Base-by-base conservation (phyloP, 108 stramenopile genomes). In the Conticribra weissflogii region DNA sequence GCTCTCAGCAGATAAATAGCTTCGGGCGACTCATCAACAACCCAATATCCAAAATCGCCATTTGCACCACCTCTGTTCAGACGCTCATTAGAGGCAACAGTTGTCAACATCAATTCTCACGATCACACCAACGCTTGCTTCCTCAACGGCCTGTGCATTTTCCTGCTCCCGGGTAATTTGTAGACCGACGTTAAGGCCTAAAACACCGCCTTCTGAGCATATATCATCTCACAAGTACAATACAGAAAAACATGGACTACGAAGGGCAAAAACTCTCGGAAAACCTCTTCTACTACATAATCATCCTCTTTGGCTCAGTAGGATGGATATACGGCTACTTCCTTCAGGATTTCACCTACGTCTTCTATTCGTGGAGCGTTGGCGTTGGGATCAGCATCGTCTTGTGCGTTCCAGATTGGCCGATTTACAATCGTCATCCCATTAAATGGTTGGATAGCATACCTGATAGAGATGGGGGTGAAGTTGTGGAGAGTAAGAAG, bases 371-470 rank as follows among this genome's bases (percentile, higher is more conserved):
- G 33, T 95, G 93, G 93, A 70, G 86, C 27, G 93, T 87, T 12
- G 93, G 93, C 21, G 88, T 91, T 2, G 78, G 56, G 16, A 65
- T 94, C 51, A 90, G 88, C 41, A 61, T 90, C 3, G 71, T 94
- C 63, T 69, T 95, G 18, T 95, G 93, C 60, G 93, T 95, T 33
- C 93, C 93, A 36, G 93, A 95, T 77, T 95, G 93, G 93, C 93
- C 93, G 8, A 86, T 91, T 65, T 95, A 86, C 63, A 95, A 95
- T 61, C 70, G 85, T 78, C 85, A 95, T 78, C 93, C 93, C 25
- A 77, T 95, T 63, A 88, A 92, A 59, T 95, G 93, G 93, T 68
- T 95, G 25, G 93, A 95, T 31, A 83, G 81, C 58, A 88, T 94
- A 46, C 93, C 93, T 12, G 85, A 89, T 76, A 63, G 92, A 63